phyloP scores from a whole-genome alignment of 805 yeast species.

The Zygosaccharomyces rouxii region DNA sequence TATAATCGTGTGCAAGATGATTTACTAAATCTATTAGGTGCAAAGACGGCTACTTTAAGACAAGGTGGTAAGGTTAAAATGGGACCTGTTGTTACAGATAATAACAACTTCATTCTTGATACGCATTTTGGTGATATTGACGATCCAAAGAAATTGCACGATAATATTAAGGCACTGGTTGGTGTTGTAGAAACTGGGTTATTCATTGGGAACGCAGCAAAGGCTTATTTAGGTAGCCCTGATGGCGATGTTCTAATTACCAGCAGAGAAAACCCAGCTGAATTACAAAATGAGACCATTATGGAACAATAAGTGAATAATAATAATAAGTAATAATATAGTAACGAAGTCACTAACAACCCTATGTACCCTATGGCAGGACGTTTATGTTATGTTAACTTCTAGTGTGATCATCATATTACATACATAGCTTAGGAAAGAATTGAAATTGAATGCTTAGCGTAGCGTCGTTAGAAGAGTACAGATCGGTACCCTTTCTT shows the following conservation, averaged over 20 bases:
- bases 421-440: not conserved
- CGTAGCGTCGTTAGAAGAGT: not conserved
- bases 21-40: constrained; percentile 39
- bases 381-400: not conserved
- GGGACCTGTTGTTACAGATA: constrained; percentile 95
- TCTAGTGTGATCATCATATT: not conserved
- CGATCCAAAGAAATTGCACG: constrained; percentile 51
- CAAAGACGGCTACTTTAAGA: constrained; percentile 67
- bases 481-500: too few relatives aligned
- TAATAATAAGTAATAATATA: not conserved
- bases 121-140: constrained; percentile 82
- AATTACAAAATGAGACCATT: not conserved
- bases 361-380: not conserved
- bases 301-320: not conserved
- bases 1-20: constrained; percentile 70
- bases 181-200: constrained; percentile 98
- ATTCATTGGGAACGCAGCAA: constrained; percentile 64
- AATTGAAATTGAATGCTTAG: not conserved
- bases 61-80: constrained; percentile 91
- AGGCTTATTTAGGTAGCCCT: constrained; percentile 85
- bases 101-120: constrained; percentile 88
- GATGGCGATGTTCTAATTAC: constrained; percentile 54
- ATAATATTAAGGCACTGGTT: constrained; percentile 63
- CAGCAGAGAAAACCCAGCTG: constrained; percentile 7
- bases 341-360: not conserved